These are phyloP conservation scores for Tylopilus sp. DNA, from an alignment of 1,284 basidiomycete species.

Conservation along the genomic window DNA sequence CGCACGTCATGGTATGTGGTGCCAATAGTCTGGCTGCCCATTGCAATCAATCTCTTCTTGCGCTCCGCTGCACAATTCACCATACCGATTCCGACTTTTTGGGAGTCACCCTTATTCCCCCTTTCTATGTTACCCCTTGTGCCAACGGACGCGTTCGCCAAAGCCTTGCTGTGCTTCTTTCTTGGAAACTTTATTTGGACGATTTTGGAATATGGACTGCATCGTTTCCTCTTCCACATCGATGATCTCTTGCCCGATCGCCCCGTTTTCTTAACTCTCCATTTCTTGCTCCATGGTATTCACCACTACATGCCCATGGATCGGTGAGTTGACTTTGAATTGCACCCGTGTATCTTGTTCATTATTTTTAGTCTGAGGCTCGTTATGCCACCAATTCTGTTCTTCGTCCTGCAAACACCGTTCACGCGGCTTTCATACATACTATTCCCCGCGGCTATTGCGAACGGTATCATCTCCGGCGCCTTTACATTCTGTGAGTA, in stretches of 20 bases:
- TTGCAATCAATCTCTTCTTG: slow-evolving; percentile 76
- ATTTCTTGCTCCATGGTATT: slow-evolving; percentile 94
- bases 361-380: slow-evolving; percentile 65
- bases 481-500: slow-evolving; percentile 87
- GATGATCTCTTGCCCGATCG: slow-evolving; percentile 88
- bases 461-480: slow-evolving; percentile 93
- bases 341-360: not conserved
- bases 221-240: slow-evolving; percentile 98
- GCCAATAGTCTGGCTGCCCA: slow-evolving; percentile 90
- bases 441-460: slow-evolving; percentile 81
- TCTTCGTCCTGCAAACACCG: slow-evolving; percentile 75
- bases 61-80: slow-evolving; percentile 85
- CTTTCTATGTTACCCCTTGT: slow-evolving; percentile 44
- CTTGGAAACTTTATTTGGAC: slow-evolving; percentile 92
- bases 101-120: slow-evolving; percentile 52
- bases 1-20: slow-evolving; percentile 94
- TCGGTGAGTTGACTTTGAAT: slow-evolving; percentile 41
- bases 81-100: slow-evolving; percentile 55
- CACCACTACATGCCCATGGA: slow-evolving; percentile 99
- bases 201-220: slow-evolving; percentile 90
- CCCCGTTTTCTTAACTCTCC: slow-evolving; percentile 76
- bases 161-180: slow-evolving; percentile 66
- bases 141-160: slow-evolving; percentile 44
- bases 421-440: slow-evolving; percentile 86
- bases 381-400: slow-evolving; percentile 95